Evolutionary conservation across 345 rosid species (phyloP).

Genomic region (Raphanus sativus): DNA sequence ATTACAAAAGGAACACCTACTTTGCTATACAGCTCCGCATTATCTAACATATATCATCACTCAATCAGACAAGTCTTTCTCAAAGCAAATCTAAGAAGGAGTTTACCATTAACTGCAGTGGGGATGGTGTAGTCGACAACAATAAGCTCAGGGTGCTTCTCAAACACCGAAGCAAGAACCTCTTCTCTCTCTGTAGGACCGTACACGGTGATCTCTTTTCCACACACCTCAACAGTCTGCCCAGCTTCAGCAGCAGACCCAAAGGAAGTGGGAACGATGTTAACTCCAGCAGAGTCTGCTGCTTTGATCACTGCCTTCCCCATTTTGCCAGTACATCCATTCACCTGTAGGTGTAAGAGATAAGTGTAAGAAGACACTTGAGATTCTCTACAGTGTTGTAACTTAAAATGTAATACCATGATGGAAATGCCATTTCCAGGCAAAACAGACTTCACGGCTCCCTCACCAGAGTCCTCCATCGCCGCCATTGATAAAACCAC

Average conservation of each 20-base stretch:
- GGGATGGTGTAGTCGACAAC: slow-evolving; percentile 89
- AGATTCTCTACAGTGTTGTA: background rate
- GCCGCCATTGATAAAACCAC: slow-evolving; percentile 42
- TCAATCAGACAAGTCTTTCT: background rate
- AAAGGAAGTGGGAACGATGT: slow-evolving; percentile 71
- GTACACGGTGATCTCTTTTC: slow-evolving; percentile 64
- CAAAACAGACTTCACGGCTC: slow-evolving; percentile 27
- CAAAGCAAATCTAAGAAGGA: background rate
- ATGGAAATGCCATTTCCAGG: slow-evolving; percentile 42
- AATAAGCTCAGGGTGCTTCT: slow-evolving; percentile 68
- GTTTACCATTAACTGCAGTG: slow-evolving; percentile 75
- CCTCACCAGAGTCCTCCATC: slow-evolving; percentile 5
- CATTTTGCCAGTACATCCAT: slow-evolving; percentile 85
- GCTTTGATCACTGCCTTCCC: slow-evolving; percentile 88
- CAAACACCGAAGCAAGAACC: slow-evolving; percentile 57
- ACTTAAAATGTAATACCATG: slow-evolving; percentile 40
- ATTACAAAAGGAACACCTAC: slow-evolving; percentile 95
- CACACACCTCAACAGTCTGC: slow-evolving; percentile 59
- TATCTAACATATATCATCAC: slow-evolving; percentile 42
- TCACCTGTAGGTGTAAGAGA: slow-evolving; percentile 54
- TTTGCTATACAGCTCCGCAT: slow-evolving; percentile 78
- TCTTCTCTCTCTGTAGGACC: slow-evolving; percentile 74
- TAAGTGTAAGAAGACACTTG: background rate
- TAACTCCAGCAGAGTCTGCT: slow-evolving; percentile 81
- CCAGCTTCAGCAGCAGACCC: slow-evolving; percentile 72